A percentile compares a stretch with the other conserved stretches of the same genome.
Conservation (phyloP, 352 stramenopile genomes). For the Phytophthora tentaculata region DNA sequence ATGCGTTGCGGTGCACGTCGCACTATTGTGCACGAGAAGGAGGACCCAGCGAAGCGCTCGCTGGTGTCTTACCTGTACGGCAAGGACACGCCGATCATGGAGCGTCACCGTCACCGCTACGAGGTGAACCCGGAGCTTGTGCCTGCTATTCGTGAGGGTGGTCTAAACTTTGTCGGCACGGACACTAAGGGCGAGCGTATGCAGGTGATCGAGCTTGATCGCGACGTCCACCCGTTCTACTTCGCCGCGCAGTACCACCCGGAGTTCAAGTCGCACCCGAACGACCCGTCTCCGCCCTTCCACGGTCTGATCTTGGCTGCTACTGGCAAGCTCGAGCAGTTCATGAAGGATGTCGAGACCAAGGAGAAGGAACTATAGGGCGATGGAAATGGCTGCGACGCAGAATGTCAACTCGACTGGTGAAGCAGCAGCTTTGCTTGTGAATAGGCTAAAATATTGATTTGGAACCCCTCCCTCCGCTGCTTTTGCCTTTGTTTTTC, state of each 20-base stretch:
- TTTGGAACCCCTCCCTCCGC: slow-evolving; percentile 24
- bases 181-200: slow-evolving; percentile 98
- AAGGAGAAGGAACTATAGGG: slow-evolving; percentile 38
- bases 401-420: slow-evolving; percentile 4
- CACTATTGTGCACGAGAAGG: slow-evolving; percentile 93
- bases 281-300: slow-evolving; percentile 97
- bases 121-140: slow-evolving; percentile 99
- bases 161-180: slow-evolving; percentile 97
- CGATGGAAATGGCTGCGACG: slow-evolving; percentile 24
- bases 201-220: slow-evolving; percentile 98
- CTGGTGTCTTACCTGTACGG: slow-evolving; percentile 93
- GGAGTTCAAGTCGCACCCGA: slow-evolving; percentile 98
- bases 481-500: slow-evolving; percentile 41
- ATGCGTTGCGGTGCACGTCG: slow-evolving; percentile 98
- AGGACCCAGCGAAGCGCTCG: slow-evolving; percentile 82
- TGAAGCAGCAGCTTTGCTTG: slow-evolving; percentile 36
- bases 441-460: slow-evolving; percentile 50
- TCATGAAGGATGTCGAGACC: slow-evolving; percentile 57
- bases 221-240: slow-evolving; percentile 98
- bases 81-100: slow-evolving; percentile 89
- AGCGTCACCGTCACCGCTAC: slow-evolving; percentile 99
- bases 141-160: slow-evolving; percentile 85
- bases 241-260: slow-evolving; percentile 99
- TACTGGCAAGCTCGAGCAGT: slow-evolving; percentile 75
- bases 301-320: slow-evolving; percentile 95